Percentiles rank a stretch among this genome's conserved stretches.
phyloP scores from a whole-genome alignment of 176 grass and related monocot species.

The Bromus sterilis region DNA sequence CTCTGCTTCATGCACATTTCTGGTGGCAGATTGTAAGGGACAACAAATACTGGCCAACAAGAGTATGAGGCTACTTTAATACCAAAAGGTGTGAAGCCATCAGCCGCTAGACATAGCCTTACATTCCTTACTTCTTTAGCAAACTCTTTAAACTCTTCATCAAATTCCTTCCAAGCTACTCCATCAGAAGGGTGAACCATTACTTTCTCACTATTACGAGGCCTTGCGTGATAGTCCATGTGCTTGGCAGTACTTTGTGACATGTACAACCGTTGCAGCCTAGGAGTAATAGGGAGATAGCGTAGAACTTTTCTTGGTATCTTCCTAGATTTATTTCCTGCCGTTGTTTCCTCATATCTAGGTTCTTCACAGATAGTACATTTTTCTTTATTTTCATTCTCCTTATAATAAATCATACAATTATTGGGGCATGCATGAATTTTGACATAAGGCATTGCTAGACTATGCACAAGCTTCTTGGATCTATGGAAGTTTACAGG shows the following conservation, averaged over 20 bases:
- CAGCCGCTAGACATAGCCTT: not conserved
- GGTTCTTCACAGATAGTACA: not conserved
- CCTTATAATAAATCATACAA: too few species aligned
- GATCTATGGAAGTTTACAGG: not conserved
- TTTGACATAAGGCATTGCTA: too few species aligned
- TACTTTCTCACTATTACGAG: not conserved
- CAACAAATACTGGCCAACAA: too few species aligned
- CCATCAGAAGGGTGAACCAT: conserved; percentile 1
- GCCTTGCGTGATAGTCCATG: not conserved
- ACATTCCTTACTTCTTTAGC: not conserved
- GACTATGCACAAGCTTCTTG: too few species aligned
- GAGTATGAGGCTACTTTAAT: not conserved
- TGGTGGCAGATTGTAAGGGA: conserved; percentile 15
- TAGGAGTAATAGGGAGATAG: not conserved
- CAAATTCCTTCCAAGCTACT: conserved; percentile 8
- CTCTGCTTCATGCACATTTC: not conserved
- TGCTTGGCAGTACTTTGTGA: too few species aligned
- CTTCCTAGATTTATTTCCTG: not conserved
- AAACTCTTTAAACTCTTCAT: not conserved
- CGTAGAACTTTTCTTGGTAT: not conserved
- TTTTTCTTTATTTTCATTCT: not conserved
- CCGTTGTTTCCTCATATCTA: not conserved
- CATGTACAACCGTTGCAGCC: not conserved
- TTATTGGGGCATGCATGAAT: too few species aligned
- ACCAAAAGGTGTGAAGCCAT: conserved; percentile 6